Percentiles rank a stretch among this genome's conserved stretches.
These are phyloP conservation scores for Filobasidium wieringae DNA, from an alignment of 768 basidiomycete genomes.

Conservation along the genomic window DNA sequence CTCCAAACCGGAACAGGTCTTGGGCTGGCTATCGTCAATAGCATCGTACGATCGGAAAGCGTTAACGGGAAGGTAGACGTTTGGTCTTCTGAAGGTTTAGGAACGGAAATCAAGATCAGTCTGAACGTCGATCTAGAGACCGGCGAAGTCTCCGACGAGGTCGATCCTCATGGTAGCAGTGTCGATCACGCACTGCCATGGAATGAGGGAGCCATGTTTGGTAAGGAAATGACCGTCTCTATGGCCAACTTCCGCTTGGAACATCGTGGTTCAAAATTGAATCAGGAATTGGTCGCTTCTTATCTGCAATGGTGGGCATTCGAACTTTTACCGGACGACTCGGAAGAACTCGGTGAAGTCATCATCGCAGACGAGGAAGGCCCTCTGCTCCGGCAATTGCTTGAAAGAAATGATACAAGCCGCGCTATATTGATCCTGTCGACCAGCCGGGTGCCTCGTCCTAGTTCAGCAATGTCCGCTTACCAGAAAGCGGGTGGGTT, in stretches of 20 bases:
- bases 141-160: slow-evolving; percentile 19
- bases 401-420: slow-evolving; percentile 48
- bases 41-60: slow-evolving; percentile 72
- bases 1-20: slow-evolving; percentile 85
- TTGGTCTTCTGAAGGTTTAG: slow-evolving; percentile 75
- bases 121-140: slow-evolving; percentile 60
- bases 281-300: slow-evolving; percentile 51
- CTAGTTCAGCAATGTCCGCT: slow-evolving; percentile 52
- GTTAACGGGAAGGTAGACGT: slow-evolving; percentile 88
- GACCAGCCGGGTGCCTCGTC: slow-evolving; percentile 45
- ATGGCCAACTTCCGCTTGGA: slow-evolving; percentile 59
- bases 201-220: slow-evolving; percentile 16
- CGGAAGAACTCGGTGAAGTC: slow-evolving; percentile 52
- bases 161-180: slow-evolving; percentile 41
- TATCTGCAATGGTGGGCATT: slow-evolving; percentile 73
- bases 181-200: slow-evolving; percentile 43
- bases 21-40: slow-evolving; percentile 88
- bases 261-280: slow-evolving; percentile 57
- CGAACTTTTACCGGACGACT: slow-evolving; percentile 38
- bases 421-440: slow-evolving; percentile 68
- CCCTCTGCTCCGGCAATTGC: slow-evolving; percentile 49
- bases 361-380: slow-evolving; percentile 71
- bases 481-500: slow-evolving; percentile 74
- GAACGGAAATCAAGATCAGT: slow-evolving; percentile 80
- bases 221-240: slow-evolving; percentile 43